A percentile compares a stretch with the other conserved stretches of the same genome.
Conservation (phyloP, 164 flowering plant species). For the Tetracentron sinense region DNA sequence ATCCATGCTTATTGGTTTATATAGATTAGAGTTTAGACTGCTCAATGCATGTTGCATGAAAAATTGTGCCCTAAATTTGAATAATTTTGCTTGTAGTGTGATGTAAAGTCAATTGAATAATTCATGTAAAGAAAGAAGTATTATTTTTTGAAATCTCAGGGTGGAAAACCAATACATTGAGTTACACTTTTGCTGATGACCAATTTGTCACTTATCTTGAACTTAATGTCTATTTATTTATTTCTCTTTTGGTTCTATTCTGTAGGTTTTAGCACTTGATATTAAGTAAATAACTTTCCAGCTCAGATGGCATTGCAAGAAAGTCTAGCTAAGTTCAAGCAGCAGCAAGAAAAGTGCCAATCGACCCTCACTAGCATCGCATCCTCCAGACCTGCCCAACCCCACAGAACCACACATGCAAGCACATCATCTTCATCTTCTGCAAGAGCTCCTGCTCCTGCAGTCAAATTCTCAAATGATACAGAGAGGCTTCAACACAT, state of each 20-base stretch:
- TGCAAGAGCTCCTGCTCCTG: slow-evolving; percentile 36
- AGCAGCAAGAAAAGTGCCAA: slow-evolving; percentile 63
- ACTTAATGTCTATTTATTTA: too few relatives aligned
- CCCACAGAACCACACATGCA: slow-evolving; percentile 15
- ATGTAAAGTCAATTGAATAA: too few relatives aligned
- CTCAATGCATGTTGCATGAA: too few relatives aligned
- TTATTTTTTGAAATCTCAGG: too few relatives aligned
- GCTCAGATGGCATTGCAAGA: slow-evolving; percentile 45
- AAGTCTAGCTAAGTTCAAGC: slow-evolving; percentile 40
- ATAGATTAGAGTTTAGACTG: too few relatives aligned
- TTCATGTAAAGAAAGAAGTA: too few relatives aligned
- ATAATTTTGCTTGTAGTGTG: too few relatives aligned
- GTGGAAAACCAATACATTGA: too few relatives aligned
- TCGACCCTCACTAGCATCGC: slow-evolving; percentile 45
- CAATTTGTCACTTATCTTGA: too few relatives aligned
- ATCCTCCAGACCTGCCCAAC: slow-evolving; percentile 29
- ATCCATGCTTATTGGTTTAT: too few relatives aligned
- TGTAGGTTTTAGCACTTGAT: background rate
- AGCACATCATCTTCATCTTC: slow-evolving; percentile 12
- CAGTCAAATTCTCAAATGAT: slow-evolving; percentile 63
- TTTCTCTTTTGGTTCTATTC: background rate
- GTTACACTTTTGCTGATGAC: too few relatives aligned
- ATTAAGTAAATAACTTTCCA: background rate
- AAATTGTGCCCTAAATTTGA: too few relatives aligned
- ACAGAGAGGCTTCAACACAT: slow-evolving; percentile 69